Conservation (phyloP, 2,329 filamentous ascomycete species). For the Hymenoscyphus infarciens region DNA sequence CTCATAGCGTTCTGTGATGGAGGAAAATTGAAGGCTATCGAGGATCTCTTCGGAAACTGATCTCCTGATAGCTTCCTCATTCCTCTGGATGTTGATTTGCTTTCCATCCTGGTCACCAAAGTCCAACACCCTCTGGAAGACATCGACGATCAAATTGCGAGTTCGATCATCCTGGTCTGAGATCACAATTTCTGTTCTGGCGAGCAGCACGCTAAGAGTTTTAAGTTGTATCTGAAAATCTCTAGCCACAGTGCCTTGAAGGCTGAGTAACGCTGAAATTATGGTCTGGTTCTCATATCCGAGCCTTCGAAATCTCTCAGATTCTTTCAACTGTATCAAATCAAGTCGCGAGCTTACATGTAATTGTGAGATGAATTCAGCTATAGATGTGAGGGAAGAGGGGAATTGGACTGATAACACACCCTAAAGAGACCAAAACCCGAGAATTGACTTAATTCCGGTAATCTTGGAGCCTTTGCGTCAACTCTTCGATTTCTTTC, state of each 20-base stretch:
- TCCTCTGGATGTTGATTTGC: neutral
- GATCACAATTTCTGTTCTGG: neutral
- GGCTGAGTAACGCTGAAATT: neutral
- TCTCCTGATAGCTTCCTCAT: neutral
- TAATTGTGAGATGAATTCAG: too few species aligned
- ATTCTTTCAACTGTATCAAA: neutral
- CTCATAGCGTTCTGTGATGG: conserved; percentile 10
- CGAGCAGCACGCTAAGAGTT: neutral
- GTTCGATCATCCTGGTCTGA: neutral
- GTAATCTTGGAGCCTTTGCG: neutral
- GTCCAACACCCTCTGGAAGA: neutral
- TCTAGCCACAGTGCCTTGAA: neutral
- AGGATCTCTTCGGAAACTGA: neutral
- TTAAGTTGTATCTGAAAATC: neutral
- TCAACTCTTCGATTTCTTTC: neutral
- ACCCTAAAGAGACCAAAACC: neutral
- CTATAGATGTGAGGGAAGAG: too few species aligned
- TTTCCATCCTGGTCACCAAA: neutral
- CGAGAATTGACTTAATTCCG: neutral
- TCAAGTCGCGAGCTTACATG: neutral
- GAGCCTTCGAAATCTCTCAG: neutral
- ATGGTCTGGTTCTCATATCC: neutral
- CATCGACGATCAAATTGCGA: neutral
- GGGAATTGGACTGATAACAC: too few species aligned
- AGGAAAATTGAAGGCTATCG: neutral